phyloP scores from a whole-genome alignment of 306 rosid species.

The Cicer judaicum region DNA sequence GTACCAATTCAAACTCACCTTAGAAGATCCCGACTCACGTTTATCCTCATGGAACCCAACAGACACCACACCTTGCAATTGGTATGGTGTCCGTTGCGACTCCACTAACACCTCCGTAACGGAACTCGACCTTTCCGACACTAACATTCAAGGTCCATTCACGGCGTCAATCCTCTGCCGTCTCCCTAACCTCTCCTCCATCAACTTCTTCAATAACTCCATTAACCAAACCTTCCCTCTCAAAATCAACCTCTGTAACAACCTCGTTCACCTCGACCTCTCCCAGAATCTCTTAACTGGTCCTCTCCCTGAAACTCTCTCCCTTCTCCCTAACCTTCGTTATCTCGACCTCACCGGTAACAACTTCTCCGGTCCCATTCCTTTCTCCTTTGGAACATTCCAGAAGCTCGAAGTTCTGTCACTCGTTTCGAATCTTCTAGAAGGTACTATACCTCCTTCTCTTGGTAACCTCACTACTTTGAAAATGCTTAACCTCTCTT shows the following conservation, averaged over 20 bases:
- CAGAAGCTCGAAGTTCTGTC: constrained; percentile 71
- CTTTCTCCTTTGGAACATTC: constrained; percentile 58
- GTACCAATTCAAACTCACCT: constrained; percentile 54
- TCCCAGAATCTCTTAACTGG: constrained; percentile 88
- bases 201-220: constrained; percentile 79
- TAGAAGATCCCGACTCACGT: constrained; percentile 60
- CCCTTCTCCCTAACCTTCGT: constrained; percentile 57
- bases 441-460: constrained; percentile 62
- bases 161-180: constrained; percentile 63
- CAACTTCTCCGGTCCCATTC: constrained; percentile 81
- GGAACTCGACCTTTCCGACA: constrained; percentile 61
- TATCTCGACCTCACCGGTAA: constrained; percentile 81
- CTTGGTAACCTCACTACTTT: constrained; percentile 63
- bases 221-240: constrained; percentile 66
- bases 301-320: constrained; percentile 57
- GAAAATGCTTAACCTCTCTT: constrained; percentile 82
- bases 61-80: constrained; percentile 69
- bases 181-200: constrained; percentile 58
- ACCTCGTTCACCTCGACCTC: constrained; percentile 71
- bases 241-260: constrained; percentile 54
- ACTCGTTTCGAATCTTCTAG: constrained; percentile 66
- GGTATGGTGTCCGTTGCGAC: constrained; percentile 72
- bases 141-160: constrained; percentile 70
- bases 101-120: constrained; percentile 45
- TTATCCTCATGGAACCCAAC: constrained; percentile 67